A percentile compares a stretch with the other conserved stretches of the same genome.
These are phyloP conservation scores for Candida sanyaensis DNA, from an alignment of 1,139 yeast species.

Conservation along the genomic window DNA sequence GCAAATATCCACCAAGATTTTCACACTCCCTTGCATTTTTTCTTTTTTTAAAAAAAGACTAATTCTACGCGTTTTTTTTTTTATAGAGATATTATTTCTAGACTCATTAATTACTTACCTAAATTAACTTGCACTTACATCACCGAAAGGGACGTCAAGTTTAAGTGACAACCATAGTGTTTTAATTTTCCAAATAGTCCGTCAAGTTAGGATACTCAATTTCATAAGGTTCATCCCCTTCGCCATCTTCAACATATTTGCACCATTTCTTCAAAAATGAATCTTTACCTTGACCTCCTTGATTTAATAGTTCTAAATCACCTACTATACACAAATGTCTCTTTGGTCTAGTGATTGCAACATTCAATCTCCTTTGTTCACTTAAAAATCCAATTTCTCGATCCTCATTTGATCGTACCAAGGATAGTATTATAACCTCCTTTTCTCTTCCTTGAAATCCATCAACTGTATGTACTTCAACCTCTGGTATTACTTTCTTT, in stretches of 20 bases:
- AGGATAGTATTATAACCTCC: slow-evolving; percentile 66
- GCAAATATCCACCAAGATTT: background rate
- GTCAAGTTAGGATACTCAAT: slow-evolving; percentile 62
- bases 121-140: background rate
- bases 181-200: slow-evolving; percentile 20
- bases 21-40: background rate
- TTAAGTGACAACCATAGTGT: background rate
- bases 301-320: slow-evolving; percentile 64
- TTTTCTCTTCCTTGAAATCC: slow-evolving; percentile 68
- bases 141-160: background rate
- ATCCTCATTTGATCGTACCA: slow-evolving; percentile 47
- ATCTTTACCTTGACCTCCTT: slow-evolving; percentile 28
- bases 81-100: background rate
- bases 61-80: background rate
- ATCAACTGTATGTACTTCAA: slow-evolving; percentile 50
- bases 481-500: slow-evolving; percentile 22
- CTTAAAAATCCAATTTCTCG: slow-evolving; percentile 74
- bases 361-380: slow-evolving; percentile 76
- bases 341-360: slow-evolving; percentile 89
- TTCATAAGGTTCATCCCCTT: slow-evolving; percentile 32
- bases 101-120: background rate
- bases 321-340: slow-evolving; percentile 86
- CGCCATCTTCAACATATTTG: slow-evolving; percentile 55
- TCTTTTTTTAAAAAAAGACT: too few relatives aligned
- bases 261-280: slow-evolving; percentile 67